Conservation (phyloP, 2,329 filamentous ascomycete species). For the Colletotrichum tofieldiae region DNA sequence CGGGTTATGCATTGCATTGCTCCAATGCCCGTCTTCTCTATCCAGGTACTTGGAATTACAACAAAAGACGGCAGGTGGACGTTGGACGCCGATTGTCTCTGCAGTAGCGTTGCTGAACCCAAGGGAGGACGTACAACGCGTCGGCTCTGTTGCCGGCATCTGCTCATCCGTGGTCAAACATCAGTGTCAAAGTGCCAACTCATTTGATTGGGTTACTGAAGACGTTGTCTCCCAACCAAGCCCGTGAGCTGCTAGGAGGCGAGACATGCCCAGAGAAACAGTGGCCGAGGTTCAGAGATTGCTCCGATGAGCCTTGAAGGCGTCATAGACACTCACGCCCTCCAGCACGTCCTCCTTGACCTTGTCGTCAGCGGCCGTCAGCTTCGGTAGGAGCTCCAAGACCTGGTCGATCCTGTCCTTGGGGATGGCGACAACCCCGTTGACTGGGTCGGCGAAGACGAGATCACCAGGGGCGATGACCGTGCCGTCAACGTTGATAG, state of each 20-base stretch:
- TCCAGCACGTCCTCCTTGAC: constrained; percentile 76
- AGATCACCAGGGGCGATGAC: constrained; percentile 72
- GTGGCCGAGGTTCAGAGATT: constrained; percentile 47
- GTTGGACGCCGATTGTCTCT: not conserved
- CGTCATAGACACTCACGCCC: constrained; percentile 75
- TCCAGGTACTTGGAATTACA: constrained; percentile 4
- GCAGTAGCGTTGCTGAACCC: too few species aligned
- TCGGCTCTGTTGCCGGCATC: not conserved
- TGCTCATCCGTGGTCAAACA: not conserved
- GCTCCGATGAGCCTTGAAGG: constrained; percentile 73
- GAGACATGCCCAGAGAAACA: not conserved
- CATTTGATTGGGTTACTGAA: not conserved
- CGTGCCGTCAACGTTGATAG: constrained; percentile 61
- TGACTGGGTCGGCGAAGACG: constrained; percentile 78
- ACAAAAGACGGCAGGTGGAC: not conserved
- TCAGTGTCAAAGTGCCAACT: not conserved
- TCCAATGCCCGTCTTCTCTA: not conserved
- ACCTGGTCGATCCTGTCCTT: constrained; percentile 71
- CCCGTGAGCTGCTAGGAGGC: not conserved
- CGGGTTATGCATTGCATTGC: constrained; percentile 4
- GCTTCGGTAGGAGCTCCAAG: constrained; percentile 70
- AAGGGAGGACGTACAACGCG: not conserved
- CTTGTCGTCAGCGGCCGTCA: constrained; percentile 68
- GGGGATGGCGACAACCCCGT: constrained; percentile 80
- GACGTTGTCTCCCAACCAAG: not conserved